phyloP scores from a whole-genome alignment of 345 rosid species.

The Rhodamnia rubescens region DNA sequence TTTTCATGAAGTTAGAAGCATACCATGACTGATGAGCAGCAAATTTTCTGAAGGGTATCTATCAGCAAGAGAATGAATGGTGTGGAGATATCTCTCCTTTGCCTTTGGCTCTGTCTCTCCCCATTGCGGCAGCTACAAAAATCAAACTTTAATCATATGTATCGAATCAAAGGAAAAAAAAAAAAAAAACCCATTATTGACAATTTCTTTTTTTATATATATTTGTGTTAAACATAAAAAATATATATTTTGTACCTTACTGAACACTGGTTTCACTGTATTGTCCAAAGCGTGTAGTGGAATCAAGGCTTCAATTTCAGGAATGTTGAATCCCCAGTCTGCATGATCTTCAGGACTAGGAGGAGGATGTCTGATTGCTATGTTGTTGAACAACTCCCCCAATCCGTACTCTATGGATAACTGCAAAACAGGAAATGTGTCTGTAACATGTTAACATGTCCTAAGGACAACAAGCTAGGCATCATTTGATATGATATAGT shows the following conservation, averaged over 20 bases:
- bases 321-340: slow-evolving; percentile 33
- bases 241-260: slow-evolving; percentile 26
- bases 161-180: neutral
- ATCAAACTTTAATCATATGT: neutral
- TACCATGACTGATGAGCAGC: slow-evolving; percentile 78
- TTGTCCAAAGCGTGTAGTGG: slow-evolving; percentile 56
- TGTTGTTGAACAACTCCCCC: slow-evolving; percentile 58
- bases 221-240: too few species aligned
- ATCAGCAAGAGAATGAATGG: slow-evolving; percentile 54
- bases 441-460: neutral
- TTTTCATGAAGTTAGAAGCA: neutral
- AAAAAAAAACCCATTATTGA: neutral
- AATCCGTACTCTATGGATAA: slow-evolving; percentile 67
- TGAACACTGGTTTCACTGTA: slow-evolving; percentile 26
- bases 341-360: slow-evolving; percentile 20
- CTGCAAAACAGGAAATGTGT: slow-evolving; percentile 10
- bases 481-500: neutral
- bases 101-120: slow-evolving; percentile 38
- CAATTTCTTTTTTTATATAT: neutral
- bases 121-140: slow-evolving; percentile 61
- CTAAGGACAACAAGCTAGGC: neutral
- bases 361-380: slow-evolving; percentile 61
- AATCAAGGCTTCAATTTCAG: slow-evolving; percentile 49
- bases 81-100: slow-evolving; percentile 39
- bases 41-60: slow-evolving; percentile 71